Base-by-base conservation (phyloP, 2,329 filamentous ascomycete species). In the Chrysoporthe austroafricana region DNA sequence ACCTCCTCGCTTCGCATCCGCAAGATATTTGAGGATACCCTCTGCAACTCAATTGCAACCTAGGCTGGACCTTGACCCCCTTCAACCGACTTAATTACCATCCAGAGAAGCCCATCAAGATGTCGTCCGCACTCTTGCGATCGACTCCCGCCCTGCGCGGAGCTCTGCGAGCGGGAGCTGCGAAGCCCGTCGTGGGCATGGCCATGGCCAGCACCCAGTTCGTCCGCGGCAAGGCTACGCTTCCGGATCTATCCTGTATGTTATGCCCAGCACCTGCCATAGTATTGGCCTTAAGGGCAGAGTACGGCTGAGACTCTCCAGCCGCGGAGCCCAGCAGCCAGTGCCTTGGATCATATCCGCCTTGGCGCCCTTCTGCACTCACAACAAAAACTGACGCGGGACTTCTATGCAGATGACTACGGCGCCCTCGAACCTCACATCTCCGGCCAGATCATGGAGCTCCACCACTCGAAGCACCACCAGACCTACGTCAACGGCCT, bases 391-490 rank as follows among this genome's bases (percentile, higher is more conserved):
- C 56, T 69, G 50, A 72, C 62, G 6, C 7, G 34, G 9, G 16
- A 32, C 46, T 7, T n/a, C 18, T 4, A 46, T 18, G 36, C 73
- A 97, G 95, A 98, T 79, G 96, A 97, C 86, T 99, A 97, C 81
- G 93, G 91, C 78, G 96, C 94, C 63, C 93, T 99, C 75, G 96
- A 99, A 84, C 88, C 88, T 62, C 86, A 88, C 80, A 93, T 94
- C 81, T 92, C 90, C 44, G 83, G 82, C 73, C 86, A 93, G 77
- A 94, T 93, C 78, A 94, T 94, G 91, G 88, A 91, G 78, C 86
- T 94, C 62, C 91, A 94, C 78, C 91, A 94, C 80, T 81, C 82
- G 78, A 93, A 92, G 81, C 91, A 94, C 78, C 91, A 94, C 79
- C 89, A 92, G 75, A 85, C 91, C 44, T 94, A 94, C 78, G 86